phyloP scores from a whole-genome alignment of 768 basidiomycete species.

The Fibroporia radiculosa region DNA sequence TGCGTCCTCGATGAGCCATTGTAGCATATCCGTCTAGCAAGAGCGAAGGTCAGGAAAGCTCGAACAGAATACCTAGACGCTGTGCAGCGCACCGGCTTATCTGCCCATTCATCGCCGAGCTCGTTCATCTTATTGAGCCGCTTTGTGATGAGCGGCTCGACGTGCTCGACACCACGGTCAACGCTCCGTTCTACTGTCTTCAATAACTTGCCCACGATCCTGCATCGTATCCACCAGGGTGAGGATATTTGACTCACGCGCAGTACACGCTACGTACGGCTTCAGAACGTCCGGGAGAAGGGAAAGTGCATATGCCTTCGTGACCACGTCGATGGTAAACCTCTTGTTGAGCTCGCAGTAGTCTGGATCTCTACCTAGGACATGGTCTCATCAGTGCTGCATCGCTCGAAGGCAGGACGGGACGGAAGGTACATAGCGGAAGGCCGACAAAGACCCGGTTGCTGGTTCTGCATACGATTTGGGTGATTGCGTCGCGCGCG shows the following conservation, averaged over 20 bases:
- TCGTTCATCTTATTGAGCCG: slow-evolving; percentile 5
- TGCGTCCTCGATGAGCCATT: slow-evolving; percentile 32
- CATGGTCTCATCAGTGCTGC: background rate
- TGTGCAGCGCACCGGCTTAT: slow-evolving; percentile 7
- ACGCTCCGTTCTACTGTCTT: slow-evolving; percentile 1
- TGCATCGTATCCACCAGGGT: background rate
- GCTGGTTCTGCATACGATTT: slow-evolving; percentile 33
- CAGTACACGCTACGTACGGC: slow-evolving; percentile 17
- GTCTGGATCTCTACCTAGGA: slow-evolving; percentile 31
- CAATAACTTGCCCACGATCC: slow-evolving; percentile 9
- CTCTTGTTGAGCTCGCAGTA: slow-evolving; percentile 27
- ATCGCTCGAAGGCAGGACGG: background rate
- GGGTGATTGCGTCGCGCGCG: slow-evolving; percentile 19
- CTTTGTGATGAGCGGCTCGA: slow-evolving; percentile 8
- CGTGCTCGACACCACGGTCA: slow-evolving; percentile 1
- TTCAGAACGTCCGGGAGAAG: slow-evolving; percentile 26
- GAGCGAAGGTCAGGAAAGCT: background rate
- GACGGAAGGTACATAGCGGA: slow-evolving; percentile 34
- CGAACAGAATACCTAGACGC: background rate
- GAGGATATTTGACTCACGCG: background rate
- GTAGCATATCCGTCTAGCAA: slow-evolving; percentile 30
- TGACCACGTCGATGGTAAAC: slow-evolving; percentile 23
- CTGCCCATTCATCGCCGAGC: slow-evolving; percentile 9
- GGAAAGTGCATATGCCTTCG: slow-evolving; percentile 13
- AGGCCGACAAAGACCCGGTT: slow-evolving; percentile 44